Evolutionary conservation across 31 red algal species (phyloP).

Genomic region (Odonthalia washingtoniensis): DNA sequence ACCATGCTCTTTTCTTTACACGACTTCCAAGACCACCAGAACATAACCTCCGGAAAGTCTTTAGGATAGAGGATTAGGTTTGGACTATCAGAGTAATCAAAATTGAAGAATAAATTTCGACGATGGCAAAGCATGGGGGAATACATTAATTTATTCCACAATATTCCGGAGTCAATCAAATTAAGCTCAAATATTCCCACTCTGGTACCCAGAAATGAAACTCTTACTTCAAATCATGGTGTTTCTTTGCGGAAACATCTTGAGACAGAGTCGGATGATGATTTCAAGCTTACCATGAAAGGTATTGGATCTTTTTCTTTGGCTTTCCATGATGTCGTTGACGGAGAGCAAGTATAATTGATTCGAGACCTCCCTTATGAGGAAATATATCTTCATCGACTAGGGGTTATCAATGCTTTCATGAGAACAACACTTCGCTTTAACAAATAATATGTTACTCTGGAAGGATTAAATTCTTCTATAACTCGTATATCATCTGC

Average conservation of each 20-base stretch:
- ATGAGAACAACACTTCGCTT: background rate
- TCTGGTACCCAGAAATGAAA: no score
- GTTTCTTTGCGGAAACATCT: background rate
- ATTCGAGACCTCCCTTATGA: background rate
- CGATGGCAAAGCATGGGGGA: no score
- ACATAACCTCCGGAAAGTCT: no score
- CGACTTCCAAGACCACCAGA: no score
- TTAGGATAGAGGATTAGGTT: no score
- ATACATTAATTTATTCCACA: no score
- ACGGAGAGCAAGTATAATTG: background rate
- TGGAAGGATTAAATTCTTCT: background rate
- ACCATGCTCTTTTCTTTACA: no score
- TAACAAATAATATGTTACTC: background rate
- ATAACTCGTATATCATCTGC: background rate
- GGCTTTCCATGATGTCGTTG: background rate
- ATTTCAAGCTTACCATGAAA: background rate
- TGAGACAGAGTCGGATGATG: background rate
- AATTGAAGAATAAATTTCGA: no score
- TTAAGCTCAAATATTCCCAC: no score
- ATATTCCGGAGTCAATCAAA: no score
- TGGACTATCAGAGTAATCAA: no score
- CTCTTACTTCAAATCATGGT: no score
- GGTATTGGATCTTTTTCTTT: background rate
- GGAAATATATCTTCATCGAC: background rate
- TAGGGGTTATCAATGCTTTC: background rate